phyloP scores from a whole-genome alignment of 352 stramenopile genomes.

The Pythium phragmitis region DNA sequence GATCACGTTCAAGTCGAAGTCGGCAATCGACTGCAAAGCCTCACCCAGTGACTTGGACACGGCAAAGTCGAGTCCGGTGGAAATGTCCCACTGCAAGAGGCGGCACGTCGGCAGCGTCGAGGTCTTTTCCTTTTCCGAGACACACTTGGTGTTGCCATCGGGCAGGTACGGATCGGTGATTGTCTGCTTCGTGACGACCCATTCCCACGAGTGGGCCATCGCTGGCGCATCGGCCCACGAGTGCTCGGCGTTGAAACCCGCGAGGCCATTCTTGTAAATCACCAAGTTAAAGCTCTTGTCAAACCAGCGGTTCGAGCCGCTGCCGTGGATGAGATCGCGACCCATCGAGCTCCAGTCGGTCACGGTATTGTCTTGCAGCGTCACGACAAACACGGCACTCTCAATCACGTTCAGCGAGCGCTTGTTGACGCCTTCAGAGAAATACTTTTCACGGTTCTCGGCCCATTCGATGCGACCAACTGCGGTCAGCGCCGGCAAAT shows the following conservation, averaged over 20 bases:
- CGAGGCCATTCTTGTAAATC: slow-evolving; percentile 93
- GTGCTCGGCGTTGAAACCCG: slow-evolving; percentile 94
- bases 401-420: slow-evolving; percentile 77
- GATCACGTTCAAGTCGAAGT: slow-evolving; percentile 91
- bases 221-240: slow-evolving; percentile 89
- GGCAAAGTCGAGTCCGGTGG: slow-evolving; percentile 44
- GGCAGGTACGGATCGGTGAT: slow-evolving; percentile 57
- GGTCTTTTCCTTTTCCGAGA: slow-evolving; percentile 45
- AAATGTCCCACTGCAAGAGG: slow-evolving; percentile 64
- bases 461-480: slow-evolving; percentile 86
- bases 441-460: slow-evolving; percentile 86
- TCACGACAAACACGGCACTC: slow-evolving; percentile 75
- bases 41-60: slow-evolving; percentile 56
- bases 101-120: slow-evolving; percentile 51
- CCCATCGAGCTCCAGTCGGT: slow-evolving; percentile 67
- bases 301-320: slow-evolving; percentile 95
- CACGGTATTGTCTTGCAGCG: slow-evolving; percentile 64
- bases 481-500: slow-evolving; percentile 80
- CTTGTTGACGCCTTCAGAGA: slow-evolving; percentile 87
- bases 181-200: slow-evolving; percentile 63
- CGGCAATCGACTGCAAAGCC: slow-evolving; percentile 61
- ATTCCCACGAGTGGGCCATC: slow-evolving; percentile 84
- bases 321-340: slow-evolving; percentile 81
- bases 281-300: slow-evolving; percentile 97
- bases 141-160: slow-evolving; percentile 43